Evolutionary conservation across 2,329 filamentous ascomycete species (phyloP), one percentile per base, ranked within the genome.

Genomic region (Fusarium subtropicale): DNA sequence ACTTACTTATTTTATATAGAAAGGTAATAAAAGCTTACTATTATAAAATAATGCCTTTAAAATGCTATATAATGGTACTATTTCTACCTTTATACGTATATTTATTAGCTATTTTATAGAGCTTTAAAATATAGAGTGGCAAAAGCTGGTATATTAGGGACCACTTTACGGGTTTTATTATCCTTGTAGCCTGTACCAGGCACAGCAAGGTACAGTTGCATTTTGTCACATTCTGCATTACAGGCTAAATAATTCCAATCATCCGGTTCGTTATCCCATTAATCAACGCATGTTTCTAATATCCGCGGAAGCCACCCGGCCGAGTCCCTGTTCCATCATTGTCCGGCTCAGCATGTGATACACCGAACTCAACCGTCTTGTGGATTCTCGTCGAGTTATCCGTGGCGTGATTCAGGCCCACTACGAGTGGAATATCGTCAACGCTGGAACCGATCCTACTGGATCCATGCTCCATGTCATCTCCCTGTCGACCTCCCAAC

Each of bases 371-470:
- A 24, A 60, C 55, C 15, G 61, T 66, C 34, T 60, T 70, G 30
- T 68, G 52, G 38, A 66, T 63, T 36, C 55, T 31, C 2, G 38
- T 38, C 31, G 44, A 46, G 7, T 46, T 31, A 16, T 22, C 24
- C 16, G 42, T 28, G 13, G 38, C 28, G 9, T 62, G 13, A 38
- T 45, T 31, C 56, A 58, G 33, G n/a, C 44, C 56, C 9, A 64
- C 56, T 12, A 75, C 69, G 9, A 75, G 71, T 11, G 72, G 72
- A 9, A 75, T 75, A 18, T 75, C 72, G 52, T 75, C 73, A 13
- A 75, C 68, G 26, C 73, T 74, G 4, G 66, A 66, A 6, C 64
- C 71, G 60, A 72, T 61, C 12, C 60, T 56, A 15, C 56, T 71
- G 16, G 67, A 74, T 11, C 34, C 45, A 26, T 66, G 38, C 47